Base-by-base conservation (phyloP, 805 yeast genomes). In the Candida takata region DNA sequence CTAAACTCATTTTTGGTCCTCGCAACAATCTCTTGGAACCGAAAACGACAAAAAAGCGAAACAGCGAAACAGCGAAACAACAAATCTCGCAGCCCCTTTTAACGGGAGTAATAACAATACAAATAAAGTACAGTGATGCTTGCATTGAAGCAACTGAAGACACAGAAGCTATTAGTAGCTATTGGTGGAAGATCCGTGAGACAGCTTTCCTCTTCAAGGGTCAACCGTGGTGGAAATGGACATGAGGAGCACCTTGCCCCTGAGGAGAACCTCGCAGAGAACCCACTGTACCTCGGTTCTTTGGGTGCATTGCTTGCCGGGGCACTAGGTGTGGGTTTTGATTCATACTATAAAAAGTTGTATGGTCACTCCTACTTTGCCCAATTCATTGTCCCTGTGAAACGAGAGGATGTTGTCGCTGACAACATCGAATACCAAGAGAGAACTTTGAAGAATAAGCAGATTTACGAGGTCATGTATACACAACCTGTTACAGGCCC, bases 281-380 rank as follows among this genome's bases (percentile, higher is more conserved):
- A 43, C 31, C 47, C 49, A 21, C 33, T 35, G 28, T 45, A 40
- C 33, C 8, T 43, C 9, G 31, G 29, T 14, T 34, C 35, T 6
- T 35, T 43, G 15, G 29, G 24, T 4, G 47, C 35, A 8, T 14
- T 45, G n/a, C 15, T 36, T 4, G 25, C 27, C 6, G 40, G 36
- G 5, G 24, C 42, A 6, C 25, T 36, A 4, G 33, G 31, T 3
- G 5, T 38, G 13, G 42, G 33, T 2, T 33, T 41, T 21, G 43
- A 45, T 25, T 13, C 11, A 2, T 36, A 29, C 24, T 45, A 41
- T 26, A 27, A 30, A 20, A 37, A 39, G 29, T 12, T 12, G 13
- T 30, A 33, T n/a, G 48, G 45, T 5, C 20, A 29, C 8, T 42
- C 45, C 3, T 44, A 29, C 34, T 42, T 44, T 27, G 45, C 38